A percentile compares a stretch with the other conserved stretches of the same genome.
phyloP scores from a whole-genome alignment of 345 rosid genomes.

The Linum tenue region DNA sequence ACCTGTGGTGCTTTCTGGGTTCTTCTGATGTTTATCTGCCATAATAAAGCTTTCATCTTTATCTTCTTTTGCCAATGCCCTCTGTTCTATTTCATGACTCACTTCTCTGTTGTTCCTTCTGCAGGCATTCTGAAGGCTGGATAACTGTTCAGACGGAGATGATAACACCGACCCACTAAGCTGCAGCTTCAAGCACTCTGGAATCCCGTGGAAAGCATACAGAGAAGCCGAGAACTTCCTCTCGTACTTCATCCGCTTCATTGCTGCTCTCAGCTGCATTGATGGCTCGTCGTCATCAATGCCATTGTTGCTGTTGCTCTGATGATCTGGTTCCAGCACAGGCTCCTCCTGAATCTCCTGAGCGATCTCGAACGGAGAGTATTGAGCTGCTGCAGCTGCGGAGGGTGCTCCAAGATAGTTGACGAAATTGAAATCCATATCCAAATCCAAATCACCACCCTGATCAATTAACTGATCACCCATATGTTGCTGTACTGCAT shows the following conservation, averaged over 20 bases:
- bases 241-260: constrained; percentile 56
- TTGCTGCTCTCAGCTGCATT: constrained; percentile 30
- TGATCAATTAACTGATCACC: too few species aligned
- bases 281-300: constrained; percentile 27
- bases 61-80: constrained; percentile 17
- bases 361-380: constrained; percentile 47
- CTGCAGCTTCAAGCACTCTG: constrained; percentile 42
- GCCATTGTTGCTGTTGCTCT: constrained; percentile 16
- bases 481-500: too few species aligned
- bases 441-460: constrained; percentile 1
- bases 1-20: constrained; percentile 24
- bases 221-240: constrained; percentile 59
- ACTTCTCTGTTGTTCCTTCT: constrained; percentile 15
- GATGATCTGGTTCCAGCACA: constrained; percentile 11
- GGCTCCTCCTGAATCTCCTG: constrained; percentile 33
- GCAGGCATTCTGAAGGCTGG: constrained; percentile 31
- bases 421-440: constrained; percentile 34
- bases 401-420: constrained; percentile 25
- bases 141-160: constrained; percentile 24
- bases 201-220: constrained; percentile 50
- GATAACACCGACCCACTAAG: constrained; percentile 22
- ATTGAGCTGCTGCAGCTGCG: constrained; percentile 11
- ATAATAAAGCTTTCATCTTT: neutral
- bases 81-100: constrained; percentile 1
- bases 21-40: constrained; percentile 17